Conservation (phyloP, 140 eudicot genomes). For the Ambrosia hybrid region DNA sequence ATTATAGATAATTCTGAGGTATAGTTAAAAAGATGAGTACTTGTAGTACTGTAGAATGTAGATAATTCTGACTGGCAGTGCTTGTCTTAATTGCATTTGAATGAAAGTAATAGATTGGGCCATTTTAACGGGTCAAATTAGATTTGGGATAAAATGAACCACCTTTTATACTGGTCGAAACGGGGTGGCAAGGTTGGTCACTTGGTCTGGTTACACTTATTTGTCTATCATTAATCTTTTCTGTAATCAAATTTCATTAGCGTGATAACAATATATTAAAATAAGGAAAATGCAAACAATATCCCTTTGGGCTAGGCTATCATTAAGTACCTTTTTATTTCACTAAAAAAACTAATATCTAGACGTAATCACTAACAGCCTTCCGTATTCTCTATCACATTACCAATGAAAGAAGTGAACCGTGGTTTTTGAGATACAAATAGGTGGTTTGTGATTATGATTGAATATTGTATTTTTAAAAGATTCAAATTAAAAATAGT, state of each 20-base stretch:
- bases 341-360: background rate
- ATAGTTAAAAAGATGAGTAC: background rate
- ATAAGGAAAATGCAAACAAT: background rate
- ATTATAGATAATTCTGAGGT: background rate
- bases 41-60: background rate
- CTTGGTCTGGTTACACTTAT: background rate
- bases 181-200: background rate
- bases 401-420: too few species aligned
- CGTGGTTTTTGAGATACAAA: too few species aligned
- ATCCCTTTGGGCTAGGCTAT: background rate
- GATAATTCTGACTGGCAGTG: background rate
- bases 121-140: background rate
- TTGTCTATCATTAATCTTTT: background rate
- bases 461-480: too few species aligned
- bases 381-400: too few species aligned
- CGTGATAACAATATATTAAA: background rate
- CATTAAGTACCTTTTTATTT: background rate
- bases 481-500: too few species aligned
- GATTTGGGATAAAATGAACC: background rate
- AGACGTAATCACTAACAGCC: background rate
- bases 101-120: background rate
- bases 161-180: background rate
- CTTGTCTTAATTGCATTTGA: background rate
- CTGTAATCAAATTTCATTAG: too few species aligned
- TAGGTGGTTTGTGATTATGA: too few species aligned